Base-by-base conservation (phyloP, 2,329 filamentous ascomycete genomes). In the Cercospora sojina region DNA sequence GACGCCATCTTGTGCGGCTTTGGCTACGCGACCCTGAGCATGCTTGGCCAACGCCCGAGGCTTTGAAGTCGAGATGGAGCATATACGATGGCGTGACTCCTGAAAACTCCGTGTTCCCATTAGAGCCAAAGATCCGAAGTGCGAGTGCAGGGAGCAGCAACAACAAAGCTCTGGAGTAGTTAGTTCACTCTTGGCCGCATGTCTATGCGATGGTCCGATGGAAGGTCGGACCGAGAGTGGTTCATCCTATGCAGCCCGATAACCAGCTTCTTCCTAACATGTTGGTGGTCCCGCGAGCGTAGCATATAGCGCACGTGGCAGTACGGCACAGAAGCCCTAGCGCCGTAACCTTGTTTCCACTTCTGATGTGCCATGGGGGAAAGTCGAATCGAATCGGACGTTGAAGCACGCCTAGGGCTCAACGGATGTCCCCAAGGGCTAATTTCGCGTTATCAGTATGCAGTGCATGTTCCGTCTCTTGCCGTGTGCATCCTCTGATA, bases 31-130 rank as follows among this genome's bases (percentile, higher is more conserved):
- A 84, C 65, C 77, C 79, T 3, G 81, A 83, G 64, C 72, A 80
- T 69, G 79, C 78, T 1, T 84, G 82, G 82, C 68, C 77, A 10
- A 83, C 78, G 1, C 82, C 82, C 0, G 71, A 71, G 16, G 70
- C 71, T 5, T 70, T 84, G 31, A 67, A 74, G 57, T 75, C 74
- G 4, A 78, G 82, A 8, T 89, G 86, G 84, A 79, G 82, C 20
- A 76, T 89, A 0, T 89, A 87, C 69, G 78, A 81, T 1, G 83
- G 79, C 3, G 81, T 88, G 3, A 82, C 77, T 2, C 77, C 82
- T 0, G 84, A 87, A 67, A 82, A 79, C 10, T 79, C 84, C 38
- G 82, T 87, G 0, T 85, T 88, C 62, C 86, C 86, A 0, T 76
- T 87, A 2, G 84, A 89, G 72, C 84, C 85, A n/a, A 77, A 76